Conservation (phyloP, 352 stramenopile genomes). For the Pythium pyrilobum region DNA sequence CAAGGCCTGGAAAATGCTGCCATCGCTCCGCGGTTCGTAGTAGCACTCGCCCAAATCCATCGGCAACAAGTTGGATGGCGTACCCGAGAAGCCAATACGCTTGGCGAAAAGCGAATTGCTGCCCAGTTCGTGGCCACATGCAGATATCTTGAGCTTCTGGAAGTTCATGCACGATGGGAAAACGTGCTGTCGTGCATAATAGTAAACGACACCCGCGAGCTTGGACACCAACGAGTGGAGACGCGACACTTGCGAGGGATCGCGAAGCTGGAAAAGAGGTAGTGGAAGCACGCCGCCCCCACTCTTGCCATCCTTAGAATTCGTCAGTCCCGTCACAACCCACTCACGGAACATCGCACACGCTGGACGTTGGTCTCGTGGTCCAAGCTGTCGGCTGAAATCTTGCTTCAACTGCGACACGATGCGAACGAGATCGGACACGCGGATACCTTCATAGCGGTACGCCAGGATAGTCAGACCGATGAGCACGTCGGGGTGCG, state of each 20-base stretch:
- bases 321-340: conserved; percentile 45
- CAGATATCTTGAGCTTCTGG: conserved; percentile 98
- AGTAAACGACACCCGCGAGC: conserved; percentile 94
- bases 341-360: conserved; percentile 76
- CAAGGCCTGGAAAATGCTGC: conserved; percentile 97
- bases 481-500: conserved; percentile 96
- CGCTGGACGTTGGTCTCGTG: conserved; percentile 72
- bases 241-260: conserved; percentile 94
- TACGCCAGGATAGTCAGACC: conserved; percentile 89
- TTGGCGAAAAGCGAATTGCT: conserved; percentile 97
- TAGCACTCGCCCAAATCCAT: conserved; percentile 98
- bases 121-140: conserved; percentile 98
- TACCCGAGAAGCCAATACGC: conserved; percentile 98
- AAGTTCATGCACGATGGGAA: conserved; percentile 99
- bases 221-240: conserved; percentile 94
- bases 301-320: conserved; percentile 21
- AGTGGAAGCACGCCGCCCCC: conserved; percentile 84
- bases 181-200: conserved; percentile 97
- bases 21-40: conserved; percentile 98
- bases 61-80: conserved; percentile 97
- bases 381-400: conserved; percentile 80
- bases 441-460: conserved; percentile 86
- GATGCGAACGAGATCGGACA: conserved; percentile 80
- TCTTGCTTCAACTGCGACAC: conserved; percentile 88
- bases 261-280: conserved; percentile 95